Conservation (phyloP, 129 eudicot species). For the Helichrysum umbraculigerum region DNA sequence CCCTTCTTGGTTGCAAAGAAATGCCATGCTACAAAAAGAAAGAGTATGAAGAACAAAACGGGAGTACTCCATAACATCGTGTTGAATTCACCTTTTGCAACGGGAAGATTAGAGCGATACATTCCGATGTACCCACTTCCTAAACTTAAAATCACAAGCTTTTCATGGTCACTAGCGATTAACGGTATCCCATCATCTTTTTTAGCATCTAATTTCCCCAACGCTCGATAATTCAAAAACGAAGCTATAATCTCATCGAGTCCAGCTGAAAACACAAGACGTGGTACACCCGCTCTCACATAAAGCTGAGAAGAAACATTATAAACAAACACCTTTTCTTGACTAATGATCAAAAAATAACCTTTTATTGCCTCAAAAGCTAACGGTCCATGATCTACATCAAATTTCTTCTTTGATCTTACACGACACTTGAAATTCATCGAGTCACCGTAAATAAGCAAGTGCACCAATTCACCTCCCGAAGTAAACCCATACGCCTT, state of each 20-base stretch:
- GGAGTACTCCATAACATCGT: constrained; percentile 89
- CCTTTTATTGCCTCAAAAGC: constrained; percentile 82
- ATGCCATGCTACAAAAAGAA: constrained; percentile 90
- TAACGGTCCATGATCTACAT: constrained; percentile 59
- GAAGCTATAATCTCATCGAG: constrained; percentile 75
- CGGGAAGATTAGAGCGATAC: constrained; percentile 84
- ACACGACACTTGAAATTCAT: constrained; percentile 92
- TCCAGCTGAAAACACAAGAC: constrained; percentile 77
- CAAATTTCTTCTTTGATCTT: constrained; percentile 86
- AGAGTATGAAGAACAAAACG: constrained; percentile 71
- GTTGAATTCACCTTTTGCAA: constrained; percentile 63
- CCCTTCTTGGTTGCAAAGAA: constrained; percentile 95
- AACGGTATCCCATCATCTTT: constrained; percentile 51
- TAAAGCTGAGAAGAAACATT: constrained; percentile 87
- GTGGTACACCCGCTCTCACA: constrained; percentile 67
- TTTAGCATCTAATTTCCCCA: constrained; percentile 31
- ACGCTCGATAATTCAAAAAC: constrained; percentile 50
- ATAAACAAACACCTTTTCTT: constrained; percentile 67
- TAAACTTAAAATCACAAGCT: constrained; percentile 67
- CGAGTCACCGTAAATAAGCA: constrained; percentile 70
- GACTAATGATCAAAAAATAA: constrained; percentile 61
- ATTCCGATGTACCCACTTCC: constrained; percentile 85
- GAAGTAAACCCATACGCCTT: constrained; percentile 92
- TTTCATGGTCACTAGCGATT: constrained; percentile 76
- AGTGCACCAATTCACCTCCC: constrained; percentile 79